Base-by-base conservation (phyloP, 805 yeast species). In the Hermanozyma aechmeae region DNA sequence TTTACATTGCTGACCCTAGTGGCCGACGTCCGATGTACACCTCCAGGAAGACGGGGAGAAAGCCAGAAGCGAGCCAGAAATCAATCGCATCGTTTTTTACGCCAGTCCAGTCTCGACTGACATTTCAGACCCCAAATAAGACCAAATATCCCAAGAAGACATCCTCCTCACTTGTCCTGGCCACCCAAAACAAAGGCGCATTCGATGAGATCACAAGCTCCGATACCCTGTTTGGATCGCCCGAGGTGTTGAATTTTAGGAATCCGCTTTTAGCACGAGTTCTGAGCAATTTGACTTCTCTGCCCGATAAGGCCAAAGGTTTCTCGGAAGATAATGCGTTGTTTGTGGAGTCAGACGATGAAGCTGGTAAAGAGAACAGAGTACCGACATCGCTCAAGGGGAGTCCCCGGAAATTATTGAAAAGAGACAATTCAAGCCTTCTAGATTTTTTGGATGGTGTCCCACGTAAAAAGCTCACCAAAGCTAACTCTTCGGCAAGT, bases 171-270 rank as follows among this genome's bases (percentile, higher is more conserved):
- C n/a, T n/a, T n/a, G n/a, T n/a, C n/a, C n/a, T n/a, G n/a, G n/a
- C n/a, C n/a, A n/a, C n/a, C n/a, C n/a, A n/a, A n/a, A n/a, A n/a
- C n/a, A n/a, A n/a, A n/a, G n/a, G n/a, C n/a, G n/a, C n/a, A n/a
- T n/a, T n/a, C n/a, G n/a, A n/a, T n/a, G n/a, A n/a, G n/a, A n/a
- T n/a, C n/a, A n/a, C n/a, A n/a, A n/a, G n/a, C n/a, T n/a, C n/a
- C n/a, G 63, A 57, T 27, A 58, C 60, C 5, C 58, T 67, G 1
- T 49, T 53, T 29, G 60, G 43, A n/a, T 53, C 62, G 4, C 53
- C 59, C 1, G 66, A 58, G 32, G 39, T 58, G 12, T 50, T 44
- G 18, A 61, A 61, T 42, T 60, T 60, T 42, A 40, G 52, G 28
- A 58, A 51, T 31, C 62, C 64, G 10, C 32, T 39, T 11, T 30